Conservation (phyloP, 345 rosid genomes). For the Eucalyptus cladocalyx region DNA sequence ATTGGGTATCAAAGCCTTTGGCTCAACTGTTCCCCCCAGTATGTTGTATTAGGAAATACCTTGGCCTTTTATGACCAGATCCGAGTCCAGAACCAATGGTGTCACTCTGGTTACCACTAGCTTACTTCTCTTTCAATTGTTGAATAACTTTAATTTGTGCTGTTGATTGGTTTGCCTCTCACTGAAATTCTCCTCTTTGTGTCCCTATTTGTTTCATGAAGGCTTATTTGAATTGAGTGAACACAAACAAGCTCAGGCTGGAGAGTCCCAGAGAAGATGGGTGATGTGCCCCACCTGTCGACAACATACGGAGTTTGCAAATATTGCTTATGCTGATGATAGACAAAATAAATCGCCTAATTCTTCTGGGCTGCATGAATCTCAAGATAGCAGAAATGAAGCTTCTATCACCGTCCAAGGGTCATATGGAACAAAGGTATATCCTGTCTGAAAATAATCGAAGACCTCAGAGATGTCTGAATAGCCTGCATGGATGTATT, state of each 20-base stretch:
- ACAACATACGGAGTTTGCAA: slow-evolving; percentile 75
- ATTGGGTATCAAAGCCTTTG: not conserved
- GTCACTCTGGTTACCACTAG: not conserved
- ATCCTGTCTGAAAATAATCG: not conserved
- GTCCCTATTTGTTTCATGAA: slow-evolving; percentile 11
- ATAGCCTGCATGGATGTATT: not conserved
- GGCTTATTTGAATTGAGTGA: slow-evolving; percentile 85
- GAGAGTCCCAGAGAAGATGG: slow-evolving; percentile 44
- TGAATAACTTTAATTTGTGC: not conserved
- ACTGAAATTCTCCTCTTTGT: not conserved
- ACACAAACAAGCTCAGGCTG: slow-evolving; percentile 24
- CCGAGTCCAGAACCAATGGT: not conserved
- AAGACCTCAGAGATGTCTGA: not conserved
- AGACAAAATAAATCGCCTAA: slow-evolving; percentile 16
- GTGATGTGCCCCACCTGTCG: slow-evolving; percentile 93
- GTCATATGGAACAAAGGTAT: slow-evolving; percentile 96
- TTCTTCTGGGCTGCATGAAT: slow-evolving; percentile 7
- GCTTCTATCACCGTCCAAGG: slow-evolving; percentile 64
- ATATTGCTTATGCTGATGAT: slow-evolving; percentile 79
- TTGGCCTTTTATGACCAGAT: not conserved
- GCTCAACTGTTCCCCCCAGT: not conserved
- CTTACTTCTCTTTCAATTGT: not conserved
- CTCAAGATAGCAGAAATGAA: slow-evolving; percentile 41
- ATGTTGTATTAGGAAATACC: not conserved
- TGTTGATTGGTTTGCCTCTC: not conserved